Percentiles rank a stretch among this genome's conserved stretches.
Conservation (phyloP, 1,284 basidiomycete species). For the Cryptococcus depauperatus region DNA sequence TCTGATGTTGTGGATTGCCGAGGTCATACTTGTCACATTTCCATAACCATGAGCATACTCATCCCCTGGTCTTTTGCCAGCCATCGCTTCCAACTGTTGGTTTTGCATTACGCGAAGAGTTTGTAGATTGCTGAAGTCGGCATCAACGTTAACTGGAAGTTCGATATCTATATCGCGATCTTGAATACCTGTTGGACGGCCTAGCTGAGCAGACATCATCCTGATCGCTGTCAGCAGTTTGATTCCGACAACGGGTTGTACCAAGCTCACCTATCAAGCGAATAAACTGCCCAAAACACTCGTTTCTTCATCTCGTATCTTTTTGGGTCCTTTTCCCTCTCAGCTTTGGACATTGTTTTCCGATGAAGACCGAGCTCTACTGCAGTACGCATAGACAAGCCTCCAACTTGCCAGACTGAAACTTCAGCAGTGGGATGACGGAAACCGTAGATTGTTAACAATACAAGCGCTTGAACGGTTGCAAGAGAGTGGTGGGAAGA, state of each 20-base stretch:
- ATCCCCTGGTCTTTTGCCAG: constrained; percentile 15
- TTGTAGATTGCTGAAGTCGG: constrained; percentile 18
- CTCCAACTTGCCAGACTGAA: constrained; percentile 26
- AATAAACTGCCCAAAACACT: constrained; percentile 28
- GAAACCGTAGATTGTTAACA: constrained; percentile 26
- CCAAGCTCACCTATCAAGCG: constrained; percentile 21
- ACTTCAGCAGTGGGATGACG: constrained; percentile 26
- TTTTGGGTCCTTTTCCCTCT: constrained; percentile 22
- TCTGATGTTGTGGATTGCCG: constrained; percentile 25
- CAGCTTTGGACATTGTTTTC: constrained; percentile 13
- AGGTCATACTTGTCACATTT: constrained; percentile 24
- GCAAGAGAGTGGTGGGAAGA: constrained; percentile 25
- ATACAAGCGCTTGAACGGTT: constrained; percentile 23
- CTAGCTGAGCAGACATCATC: constrained; percentile 27
- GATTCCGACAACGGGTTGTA: not conserved
- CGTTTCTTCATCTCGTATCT: constrained; percentile 28
- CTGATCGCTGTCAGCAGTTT: constrained; percentile 6
- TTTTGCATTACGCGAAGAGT: constrained; percentile 21
- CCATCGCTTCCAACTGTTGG: constrained; percentile 17
- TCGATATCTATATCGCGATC: constrained; percentile 32
- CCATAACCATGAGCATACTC: constrained; percentile 24
- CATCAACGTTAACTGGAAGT: constrained; percentile 26
- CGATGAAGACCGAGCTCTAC: constrained; percentile 28
- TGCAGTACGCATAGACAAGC: constrained; percentile 25
- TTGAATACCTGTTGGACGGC: constrained; percentile 25